These are phyloP conservation scores for Sedum album DNA, from an alignment of 164 flowering plant genomes.

Conservation along the genomic window DNA sequence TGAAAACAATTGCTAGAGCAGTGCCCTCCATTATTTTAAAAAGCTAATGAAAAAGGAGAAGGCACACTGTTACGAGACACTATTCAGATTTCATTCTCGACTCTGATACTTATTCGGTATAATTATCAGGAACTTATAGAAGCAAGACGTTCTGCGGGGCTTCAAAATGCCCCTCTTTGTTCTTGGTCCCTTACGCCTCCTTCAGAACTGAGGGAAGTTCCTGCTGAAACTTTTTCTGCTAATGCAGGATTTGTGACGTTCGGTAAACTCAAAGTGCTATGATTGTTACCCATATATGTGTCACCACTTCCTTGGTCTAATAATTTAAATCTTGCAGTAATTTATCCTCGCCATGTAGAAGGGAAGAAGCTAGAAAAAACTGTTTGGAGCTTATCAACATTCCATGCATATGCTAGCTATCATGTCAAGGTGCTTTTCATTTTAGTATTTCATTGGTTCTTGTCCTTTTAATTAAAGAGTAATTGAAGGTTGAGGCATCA, in stretches of 20 bases:
- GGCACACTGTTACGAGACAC: background rate
- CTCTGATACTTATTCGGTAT: constrained; percentile 6
- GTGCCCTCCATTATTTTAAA: background rate
- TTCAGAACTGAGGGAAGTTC: constrained; percentile 52
- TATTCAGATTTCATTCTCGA: background rate
- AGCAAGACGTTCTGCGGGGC: constrained; percentile 81
- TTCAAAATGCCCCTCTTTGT: constrained; percentile 80
- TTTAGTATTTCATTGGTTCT: background rate
- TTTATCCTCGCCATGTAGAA: constrained; percentile 90
- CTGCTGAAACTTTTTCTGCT: constrained; percentile 56
- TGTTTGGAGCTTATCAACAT: constrained; percentile 85
- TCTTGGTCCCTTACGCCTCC: constrained; percentile 86
- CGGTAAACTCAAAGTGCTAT: constrained; percentile 35
- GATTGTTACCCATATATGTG: background rate
- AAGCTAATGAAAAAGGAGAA: background rate
- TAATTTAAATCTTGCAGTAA: constrained; percentile 24
- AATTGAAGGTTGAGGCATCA: background rate
- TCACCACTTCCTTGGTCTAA: background rate
- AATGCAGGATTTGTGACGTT: constrained; percentile 96
- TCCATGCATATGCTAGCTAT: constrained; percentile 96
- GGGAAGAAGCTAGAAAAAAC: constrained; percentile 75
- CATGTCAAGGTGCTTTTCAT: constrained; percentile 55
- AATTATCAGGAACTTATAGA: constrained; percentile 73
- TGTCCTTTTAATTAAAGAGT: too few relatives aligned
- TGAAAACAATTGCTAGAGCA: background rate